A percentile compares a stretch with the other conserved stretches of the same genome.
Conservation (phyloP, 2,329 filamentous ascomycete genomes). For the Alternaria arborescens region DNA sequence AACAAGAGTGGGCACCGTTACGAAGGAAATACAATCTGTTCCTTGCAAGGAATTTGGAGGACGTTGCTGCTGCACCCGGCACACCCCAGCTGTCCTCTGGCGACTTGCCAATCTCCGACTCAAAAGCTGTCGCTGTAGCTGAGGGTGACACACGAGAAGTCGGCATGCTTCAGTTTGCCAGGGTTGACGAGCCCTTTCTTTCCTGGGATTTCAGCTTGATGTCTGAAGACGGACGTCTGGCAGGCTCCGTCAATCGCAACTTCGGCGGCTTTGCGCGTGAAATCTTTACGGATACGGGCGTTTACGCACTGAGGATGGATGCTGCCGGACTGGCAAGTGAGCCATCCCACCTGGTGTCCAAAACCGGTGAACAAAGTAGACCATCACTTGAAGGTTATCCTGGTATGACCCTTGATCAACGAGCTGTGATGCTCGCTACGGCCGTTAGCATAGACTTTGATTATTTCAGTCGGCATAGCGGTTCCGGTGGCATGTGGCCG, state of each 20-base stretch:
- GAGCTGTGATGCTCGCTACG: conserved; percentile 72
- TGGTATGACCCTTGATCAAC: conserved; percentile 71
- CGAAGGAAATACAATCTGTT: conserved; percentile 72
- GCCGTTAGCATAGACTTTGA: conserved; percentile 73
- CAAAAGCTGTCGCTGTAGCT: conserved; percentile 57
- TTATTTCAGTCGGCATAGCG: conserved; percentile 70
- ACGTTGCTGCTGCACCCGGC: conserved; percentile 45
- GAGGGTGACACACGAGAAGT: conserved; percentile 49
- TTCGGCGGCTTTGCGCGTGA: conserved; percentile 70
- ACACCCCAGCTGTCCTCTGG: conserved; percentile 54
- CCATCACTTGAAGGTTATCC: conserved; percentile 35
- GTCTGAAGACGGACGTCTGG: conserved; percentile 58
- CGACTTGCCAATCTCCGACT: conserved; percentile 58
- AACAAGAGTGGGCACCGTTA: conserved; percentile 70
- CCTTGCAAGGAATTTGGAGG: conserved; percentile 60
- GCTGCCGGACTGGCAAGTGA: conserved; percentile 58
- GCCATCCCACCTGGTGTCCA: conserved; percentile 50
- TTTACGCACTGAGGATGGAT: conserved; percentile 72
- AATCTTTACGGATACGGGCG: conserved; percentile 71
- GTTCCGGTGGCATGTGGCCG: conserved; percentile 52
- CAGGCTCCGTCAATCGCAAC: conserved; percentile 71
- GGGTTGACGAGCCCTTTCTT: conserved; percentile 68
- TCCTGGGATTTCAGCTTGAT: conserved; percentile 71
- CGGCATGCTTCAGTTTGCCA: conserved; percentile 67
- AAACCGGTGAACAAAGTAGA: conserved; percentile 41